Conservation (phyloP, 2,329 filamentous ascomycete species). For the Bipolaris zeicola region DNA sequence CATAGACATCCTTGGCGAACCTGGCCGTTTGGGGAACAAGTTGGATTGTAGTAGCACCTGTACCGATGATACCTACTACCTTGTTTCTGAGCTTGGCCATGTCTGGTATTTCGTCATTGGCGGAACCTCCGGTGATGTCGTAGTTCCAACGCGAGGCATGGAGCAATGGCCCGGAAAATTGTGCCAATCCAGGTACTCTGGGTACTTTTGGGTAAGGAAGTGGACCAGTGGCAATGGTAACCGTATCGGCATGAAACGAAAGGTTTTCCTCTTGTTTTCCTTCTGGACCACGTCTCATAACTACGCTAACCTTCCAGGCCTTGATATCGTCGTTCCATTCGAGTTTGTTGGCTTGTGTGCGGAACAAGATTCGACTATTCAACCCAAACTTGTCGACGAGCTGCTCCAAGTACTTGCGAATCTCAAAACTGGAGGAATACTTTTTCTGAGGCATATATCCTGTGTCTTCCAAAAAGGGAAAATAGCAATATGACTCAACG, state of each 20-base stretch:
- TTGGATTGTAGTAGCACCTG: slow-evolving; percentile 53
- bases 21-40: slow-evolving; percentile 49
- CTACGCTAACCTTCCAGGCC: slow-evolving; percentile 40
- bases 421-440: slow-evolving; percentile 52
- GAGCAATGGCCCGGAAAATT: slow-evolving; percentile 50
- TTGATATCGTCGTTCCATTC: slow-evolving; percentile 54
- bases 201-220: slow-evolving; percentile 54
- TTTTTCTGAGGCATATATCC: slow-evolving; percentile 60
- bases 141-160: slow-evolving; percentile 55
- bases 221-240: slow-evolving; percentile 49
- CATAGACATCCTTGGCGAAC: slow-evolving; percentile 46
- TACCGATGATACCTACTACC: slow-evolving; percentile 53
- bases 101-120: slow-evolving; percentile 26
- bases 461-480: slow-evolving; percentile 65
- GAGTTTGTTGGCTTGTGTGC: slow-evolving; percentile 42
- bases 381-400: slow-evolving; percentile 31
- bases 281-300: slow-evolving; percentile 20
- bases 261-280: slow-evolving; percentile 14
- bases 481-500: slow-evolving; percentile 62
- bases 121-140: slow-evolving; percentile 48
- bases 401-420: slow-evolving; percentile 50
- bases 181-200: slow-evolving; percentile 48
- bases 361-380: slow-evolving; percentile 53
- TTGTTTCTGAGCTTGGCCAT: slow-evolving; percentile 46
- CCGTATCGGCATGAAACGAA: slow-evolving; percentile 44